A percentile compares a stretch with the other conserved stretches of the same genome.
These are phyloP conservation scores for Tetraselmis chui DNA, from an alignment of 139 green algal genomes.

Conservation along the genomic window DNA sequence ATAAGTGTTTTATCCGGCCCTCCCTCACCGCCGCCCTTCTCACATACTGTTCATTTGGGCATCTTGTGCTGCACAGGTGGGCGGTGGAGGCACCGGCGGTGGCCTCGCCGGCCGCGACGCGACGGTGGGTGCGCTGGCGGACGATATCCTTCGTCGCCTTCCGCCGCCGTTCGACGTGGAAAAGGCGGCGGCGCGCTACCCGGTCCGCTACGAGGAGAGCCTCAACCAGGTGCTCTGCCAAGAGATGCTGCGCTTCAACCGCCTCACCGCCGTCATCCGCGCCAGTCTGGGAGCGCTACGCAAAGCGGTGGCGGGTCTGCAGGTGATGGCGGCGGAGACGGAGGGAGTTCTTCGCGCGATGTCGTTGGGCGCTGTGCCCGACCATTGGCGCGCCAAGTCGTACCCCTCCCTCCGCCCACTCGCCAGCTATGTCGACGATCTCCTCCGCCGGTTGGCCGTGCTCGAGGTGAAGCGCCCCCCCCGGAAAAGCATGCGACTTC, in stretches of 20 bases:
- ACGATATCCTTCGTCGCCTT: conserved; percentile 36
- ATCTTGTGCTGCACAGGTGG: too few species aligned
- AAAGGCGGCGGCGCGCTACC: conserved; percentile 18
- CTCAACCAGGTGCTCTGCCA: conserved; percentile 64
- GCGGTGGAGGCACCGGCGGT: conserved; percentile 3
- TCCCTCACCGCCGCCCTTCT: too few species aligned
- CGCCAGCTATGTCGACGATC: conserved; percentile 19
- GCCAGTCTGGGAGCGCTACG: conserved; percentile 57
- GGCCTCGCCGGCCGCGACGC: conserved; percentile 38
- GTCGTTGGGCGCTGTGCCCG: conserved; percentile 42
- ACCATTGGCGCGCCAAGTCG: conserved; percentile 18
- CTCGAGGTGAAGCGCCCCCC: too few species aligned
- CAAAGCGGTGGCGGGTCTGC: conserved; percentile 69
- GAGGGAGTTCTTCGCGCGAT: conserved; percentile 64
- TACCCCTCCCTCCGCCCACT: conserved; percentile 28
- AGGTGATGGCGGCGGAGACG: conserved; percentile 76
- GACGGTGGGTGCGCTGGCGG: conserved; percentile 47
- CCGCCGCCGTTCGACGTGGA: conserved; percentile 36
- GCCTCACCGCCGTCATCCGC: conserved; percentile 34
- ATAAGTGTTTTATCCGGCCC: too few species aligned
- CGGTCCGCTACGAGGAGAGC: conserved; percentile 30
- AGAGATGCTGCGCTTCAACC: conserved; percentile 59
- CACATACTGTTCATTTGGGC: too few species aligned
- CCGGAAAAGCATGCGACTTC: too few species aligned
- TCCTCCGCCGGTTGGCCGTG: conserved; percentile 19